Percentiles rank a stretch among this genome's conserved stretches.
phyloP scores from a whole-genome alignment of 192 early-diverging fungal species.

The Radiomyces spectabilis region DNA sequence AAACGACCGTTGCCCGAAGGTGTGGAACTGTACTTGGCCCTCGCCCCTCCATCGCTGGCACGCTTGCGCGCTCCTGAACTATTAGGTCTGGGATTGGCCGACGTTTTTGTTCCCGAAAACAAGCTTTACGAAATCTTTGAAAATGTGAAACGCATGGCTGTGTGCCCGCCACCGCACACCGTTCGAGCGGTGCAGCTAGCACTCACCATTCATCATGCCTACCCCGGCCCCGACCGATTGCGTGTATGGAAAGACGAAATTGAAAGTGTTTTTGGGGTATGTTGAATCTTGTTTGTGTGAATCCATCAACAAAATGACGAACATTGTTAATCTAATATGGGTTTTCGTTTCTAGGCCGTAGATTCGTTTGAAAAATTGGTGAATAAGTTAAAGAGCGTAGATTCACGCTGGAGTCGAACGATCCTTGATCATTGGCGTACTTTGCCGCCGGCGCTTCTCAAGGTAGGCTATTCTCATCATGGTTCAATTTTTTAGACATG shows the following conservation, averaged over 20 bases:
- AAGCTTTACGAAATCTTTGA: conserved; percentile 33
- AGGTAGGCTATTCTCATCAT: conserved; percentile 17
- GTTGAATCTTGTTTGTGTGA: background rate
- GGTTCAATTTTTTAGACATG: background rate
- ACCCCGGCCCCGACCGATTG: conserved; percentile 43
- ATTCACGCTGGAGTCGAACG: conserved; percentile 32
- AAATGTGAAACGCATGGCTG: conserved; percentile 27
- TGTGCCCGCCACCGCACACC: conserved; percentile 39
- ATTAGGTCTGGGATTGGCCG: conserved; percentile 32
- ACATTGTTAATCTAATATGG: too few relatives aligned
- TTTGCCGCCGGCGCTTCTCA: conserved; percentile 22
- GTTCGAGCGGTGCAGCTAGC: conserved; percentile 31
- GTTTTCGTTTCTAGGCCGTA: conserved; percentile 10
- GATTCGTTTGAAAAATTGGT: conserved; percentile 19
- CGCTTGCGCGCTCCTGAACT: conserved; percentile 39
- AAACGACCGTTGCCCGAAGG: conserved; percentile 23
- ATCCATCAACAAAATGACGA: background rate
- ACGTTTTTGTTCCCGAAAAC: conserved; percentile 37
- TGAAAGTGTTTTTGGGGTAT: conserved; percentile 34
- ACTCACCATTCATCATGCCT: conserved; percentile 30
- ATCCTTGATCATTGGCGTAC: conserved; percentile 30
- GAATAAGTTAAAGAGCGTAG: conserved; percentile 19
- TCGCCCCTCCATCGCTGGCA: conserved; percentile 26
- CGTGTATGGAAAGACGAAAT: conserved; percentile 38
- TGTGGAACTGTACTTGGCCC: conserved; percentile 30